Conservation (phyloP, 306 rosid species). For the Alnus glutinosa region DNA sequence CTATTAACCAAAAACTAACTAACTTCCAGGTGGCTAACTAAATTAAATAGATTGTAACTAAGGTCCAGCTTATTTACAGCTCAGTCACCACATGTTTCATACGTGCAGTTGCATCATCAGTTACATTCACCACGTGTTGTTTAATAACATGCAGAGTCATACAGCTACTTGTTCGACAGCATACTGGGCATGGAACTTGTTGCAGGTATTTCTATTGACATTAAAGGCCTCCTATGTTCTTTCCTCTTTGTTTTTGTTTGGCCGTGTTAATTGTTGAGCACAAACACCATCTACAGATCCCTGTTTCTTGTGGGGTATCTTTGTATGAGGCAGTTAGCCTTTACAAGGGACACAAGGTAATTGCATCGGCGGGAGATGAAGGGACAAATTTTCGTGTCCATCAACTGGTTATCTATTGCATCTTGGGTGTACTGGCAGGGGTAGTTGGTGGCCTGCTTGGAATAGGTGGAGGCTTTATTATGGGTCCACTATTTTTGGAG, state of each 20-base stretch:
- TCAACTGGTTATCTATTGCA: slow-evolving; percentile 57
- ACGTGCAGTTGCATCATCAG: too few relatives aligned
- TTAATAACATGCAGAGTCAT: slow-evolving; percentile 11
- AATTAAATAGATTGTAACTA: too few relatives aligned
- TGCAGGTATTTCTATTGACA: slow-evolving; percentile 64
- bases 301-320: slow-evolving; percentile 73
- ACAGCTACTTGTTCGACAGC: slow-evolving; percentile 61
- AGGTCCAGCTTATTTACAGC: too few relatives aligned
- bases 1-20: too few relatives aligned
- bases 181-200: slow-evolving; percentile 74
- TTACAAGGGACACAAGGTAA: slow-evolving; percentile 65
- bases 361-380: slow-evolving; percentile 62
- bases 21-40: too few relatives aligned
- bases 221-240: slow-evolving; percentile 8
- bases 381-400: slow-evolving; percentile 44
- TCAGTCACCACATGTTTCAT: too few relatives aligned
- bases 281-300: slow-evolving; percentile 53
- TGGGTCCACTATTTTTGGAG: slow-evolving; percentile 94
- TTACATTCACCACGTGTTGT: too few relatives aligned
- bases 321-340: slow-evolving; percentile 66
- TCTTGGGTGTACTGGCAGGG: slow-evolving; percentile 72
- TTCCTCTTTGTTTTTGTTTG: slow-evolving; percentile 7
- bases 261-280: slow-evolving; percentile 3
- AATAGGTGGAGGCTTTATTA: slow-evolving; percentile 93
- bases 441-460: slow-evolving; percentile 91